Base-by-base conservation (phyloP, 805 yeast genomes). In the Metschnikowia cerradonensis region DNA sequence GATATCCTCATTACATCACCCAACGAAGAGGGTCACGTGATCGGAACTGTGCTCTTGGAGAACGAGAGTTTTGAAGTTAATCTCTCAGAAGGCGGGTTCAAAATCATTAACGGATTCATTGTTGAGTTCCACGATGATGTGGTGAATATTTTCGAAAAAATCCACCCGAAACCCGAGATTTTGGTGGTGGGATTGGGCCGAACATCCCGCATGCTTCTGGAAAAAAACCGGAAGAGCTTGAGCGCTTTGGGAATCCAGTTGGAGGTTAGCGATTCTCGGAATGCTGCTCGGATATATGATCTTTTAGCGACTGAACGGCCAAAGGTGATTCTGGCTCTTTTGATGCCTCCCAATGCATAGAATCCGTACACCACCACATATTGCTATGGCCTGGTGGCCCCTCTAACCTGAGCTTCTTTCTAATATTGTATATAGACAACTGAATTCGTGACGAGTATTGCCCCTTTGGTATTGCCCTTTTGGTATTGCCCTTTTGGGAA, bases 221-320 rank as follows among this genome's bases (percentile, higher is more conserved):
- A 81, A n/a, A 56, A 64, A 8, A 83, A 85, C 45, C 70, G 78
- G 44, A 65, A 67, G 37, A 67, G 63, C 52, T 73, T 88, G 51
- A 74, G 77, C 23, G 65, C 71, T 5, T 66, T 84, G 51, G 96
- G 96, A 0, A 79, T 87, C n/a, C 84, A 82, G 60, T 62, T 83
- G 17, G 94, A 88, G 59, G 71, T 84, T 3, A 78, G 88, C 30
- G 86, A 82, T 61, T 85, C 76, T 10, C 60, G 73, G 54, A 79
- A 79, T 56, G 87, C 89, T 0, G 91, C 87, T 11, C 77, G 80
- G 55, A 83, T 79, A 54, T 89, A 79, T 67, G 92, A 88, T 60
- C 67, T 88, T 40, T 67, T 88, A 52, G 90, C 92, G 1, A 86
- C 92, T 0, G 96, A 89, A 62, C 73, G 96, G 57, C 89, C 91